Evolutionary conservation across 148 eudicot species (phyloP), one percentile per base, ranked within the genome.

Genomic region (Persicaria tinctoria): DNA sequence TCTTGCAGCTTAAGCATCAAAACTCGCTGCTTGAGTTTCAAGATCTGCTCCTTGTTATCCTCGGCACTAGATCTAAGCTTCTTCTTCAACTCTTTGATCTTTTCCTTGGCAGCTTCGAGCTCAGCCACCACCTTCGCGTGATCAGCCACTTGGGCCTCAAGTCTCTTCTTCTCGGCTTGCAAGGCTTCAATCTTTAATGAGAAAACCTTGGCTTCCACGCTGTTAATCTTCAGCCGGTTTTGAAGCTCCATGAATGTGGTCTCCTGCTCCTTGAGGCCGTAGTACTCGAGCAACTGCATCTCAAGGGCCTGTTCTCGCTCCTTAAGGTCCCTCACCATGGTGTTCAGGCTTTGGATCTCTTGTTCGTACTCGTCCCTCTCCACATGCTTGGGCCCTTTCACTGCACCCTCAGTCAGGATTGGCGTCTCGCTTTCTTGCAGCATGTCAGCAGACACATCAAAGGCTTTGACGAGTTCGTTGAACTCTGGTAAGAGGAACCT

Each of bases 251-350:
- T 79, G 68, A 87, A 77, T 6, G 84, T 83, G 20, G 85, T 80
- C 83, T 94, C 92, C 76, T 94, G 97, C 84, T 94, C 97, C 79
- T 89, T 87, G n/a, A 91, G 86, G 17, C 98, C 96, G 53, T 86
- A 90, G 66, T 87, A 90, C 78, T 94, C 96, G 6, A 94, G 90
- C 81, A 94, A 81, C 63, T 94, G 87, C 32, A 83, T 79, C 85
- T 94, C 96, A 49, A 90, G 86, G 45, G 63, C 72, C 66, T 79
- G 84, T 78, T 91, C 98, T 71, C 92, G 84, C 75, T 94, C 91
- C 71, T 81, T 81, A 5, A 94, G 93, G 73, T 77, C 78, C 70
- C 70, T 75, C 55, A 94, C 85, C 79, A 79, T 80, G 75, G 80
- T 81, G 70, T 84, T 83, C 44, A 91, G 81, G 78, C 53, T 84